Evolutionary conservation across 306 rosid genomes (phyloP), one percentile per base, ranked within the genome.

Genomic region (Astragalus membranaceus): DNA sequence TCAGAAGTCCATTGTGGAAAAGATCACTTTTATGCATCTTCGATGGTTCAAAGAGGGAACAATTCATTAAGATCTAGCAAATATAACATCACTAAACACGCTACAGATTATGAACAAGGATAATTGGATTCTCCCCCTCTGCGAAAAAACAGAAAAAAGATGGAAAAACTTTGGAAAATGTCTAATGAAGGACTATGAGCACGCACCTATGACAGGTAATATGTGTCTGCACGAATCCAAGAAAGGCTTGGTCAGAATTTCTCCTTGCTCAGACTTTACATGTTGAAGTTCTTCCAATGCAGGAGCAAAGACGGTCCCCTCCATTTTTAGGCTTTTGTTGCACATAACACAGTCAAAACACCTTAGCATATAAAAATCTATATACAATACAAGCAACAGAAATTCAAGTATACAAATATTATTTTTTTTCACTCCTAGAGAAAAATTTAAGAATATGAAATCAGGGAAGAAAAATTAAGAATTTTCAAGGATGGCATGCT

Each of bases 201-300:
- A 67, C 20, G 75, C 66, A 94, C 98, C 99, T 69, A 94, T 88
- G 64, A 94, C 87, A 75, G 99, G 99, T 68, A 91, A 75, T 76
- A 94, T 87, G 44, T 83, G 89, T 69, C 85, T 89, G 96, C 99
- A 94, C 1, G 78, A 92, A 10, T 88, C 95, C 92, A 94, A 82
- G 84, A 94, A 94, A 73, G 88, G 95, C 81, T 73, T 67, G 70
- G 94, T 84, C 59, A 88, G 75, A 75, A 89, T 81, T 55, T 94
- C 97, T 64, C 91, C 99, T 69, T 79, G 83, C 3, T 82, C 88
- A 10, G 96, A 87, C 78, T 82, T 94, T 60, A 88, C 91, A 69
- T 42, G 74, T 82, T 86, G 75, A 17, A 88, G 64, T 74, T 91
- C 96, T 84, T 94, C 92, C 80, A 94, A 16, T 44, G 96, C 92